Conservation (phyloP, 106 monocot species). For the Xerophyta viscosa region DNA sequence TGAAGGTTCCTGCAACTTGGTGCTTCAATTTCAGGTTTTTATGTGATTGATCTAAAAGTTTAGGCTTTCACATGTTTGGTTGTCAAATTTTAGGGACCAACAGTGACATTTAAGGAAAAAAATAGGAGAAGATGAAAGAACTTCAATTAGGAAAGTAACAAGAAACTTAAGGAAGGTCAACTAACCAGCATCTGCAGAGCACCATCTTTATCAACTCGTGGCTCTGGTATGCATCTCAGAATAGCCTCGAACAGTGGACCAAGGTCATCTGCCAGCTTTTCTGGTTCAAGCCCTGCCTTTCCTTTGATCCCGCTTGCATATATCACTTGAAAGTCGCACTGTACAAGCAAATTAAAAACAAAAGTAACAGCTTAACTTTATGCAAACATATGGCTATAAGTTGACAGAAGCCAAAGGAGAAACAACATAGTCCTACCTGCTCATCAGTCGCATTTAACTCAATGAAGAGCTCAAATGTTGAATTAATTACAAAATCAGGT, state of each 20-base stretch:
- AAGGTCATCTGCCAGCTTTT: constrained; percentile 86
- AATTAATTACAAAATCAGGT: constrained; percentile 92
- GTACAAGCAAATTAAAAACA: constrained; percentile 1
- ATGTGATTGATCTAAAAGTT: too few species aligned
- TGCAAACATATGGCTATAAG: too few species aligned
- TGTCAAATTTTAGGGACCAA: too few species aligned
- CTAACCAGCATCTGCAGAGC: constrained; percentile 96
- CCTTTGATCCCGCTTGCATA: constrained; percentile 98
- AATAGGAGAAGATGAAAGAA: too few species aligned
- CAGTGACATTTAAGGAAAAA: too few species aligned
- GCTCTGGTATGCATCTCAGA: constrained; percentile 96
- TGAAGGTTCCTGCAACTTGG: too few species aligned
- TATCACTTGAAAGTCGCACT: constrained; percentile 99
- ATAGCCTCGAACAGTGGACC: constrained; percentile 98
- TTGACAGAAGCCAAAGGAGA: too few species aligned
- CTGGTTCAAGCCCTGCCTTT: constrained; percentile 81
- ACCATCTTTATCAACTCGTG: constrained; percentile 74
- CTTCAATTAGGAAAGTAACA: too few species aligned
- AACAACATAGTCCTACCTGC: constrained; percentile 46
- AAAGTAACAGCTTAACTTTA: too few species aligned
- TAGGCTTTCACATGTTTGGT: too few species aligned
- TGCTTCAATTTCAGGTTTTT: too few species aligned
- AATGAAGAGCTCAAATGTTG: constrained; percentile 99
- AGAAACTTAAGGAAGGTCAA: constrained; percentile 7
- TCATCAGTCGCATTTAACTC: constrained; percentile 99